Base-by-base conservation (phyloP, 169 alveolate species). In the Cytauxzoon felis region DNA sequence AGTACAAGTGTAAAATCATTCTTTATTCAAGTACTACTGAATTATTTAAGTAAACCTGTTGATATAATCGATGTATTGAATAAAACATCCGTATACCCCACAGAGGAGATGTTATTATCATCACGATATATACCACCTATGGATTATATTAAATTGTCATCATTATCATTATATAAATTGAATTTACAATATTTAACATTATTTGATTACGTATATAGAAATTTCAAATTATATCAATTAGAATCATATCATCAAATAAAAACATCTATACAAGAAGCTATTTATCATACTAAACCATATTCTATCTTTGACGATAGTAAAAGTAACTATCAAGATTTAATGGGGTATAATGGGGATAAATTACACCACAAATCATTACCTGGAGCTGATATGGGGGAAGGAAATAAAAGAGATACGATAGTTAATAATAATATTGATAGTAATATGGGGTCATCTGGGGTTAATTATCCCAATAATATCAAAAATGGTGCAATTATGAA, bases 171-270 rank as follows among this genome's bases (percentile, higher is more conserved):
- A 54, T 94, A 93, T 59, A 94, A 94, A 76, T 78, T 94, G 78
- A 92, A 91, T 60, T 80, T 89, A 58, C 95, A 92, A 69, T 94
- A 91, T 72, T 81, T 94, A 57, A 88, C 95, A 16, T 61, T 94
- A 61, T 92, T 88, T 68, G 98, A 94, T 75, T 92, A 91, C 75
- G 65, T 94, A 50, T 82, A 88, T 67, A 85, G 95, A 24, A 94
- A 92, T 68, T 94, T 89, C 78, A 81, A 85, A 21, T 88, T 94
- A 54, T 92, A 76, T 78, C 82, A 92, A 48, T 68, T 90, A 72
- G 97, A 94, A 78, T 82, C 95, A 36, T 83, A 90, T 16, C 90
- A 88, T 53, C 96, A 89, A 68, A 90, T 94, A 40, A 90, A 93
- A 41, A 88, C 88, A 27, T 93, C 92, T 67, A 62, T 94, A 16